These are phyloP conservation scores for Coix lacrymajobi DNA, from an alignment of 176 grass and related monocot species.

Conservation along the genomic window DNA sequence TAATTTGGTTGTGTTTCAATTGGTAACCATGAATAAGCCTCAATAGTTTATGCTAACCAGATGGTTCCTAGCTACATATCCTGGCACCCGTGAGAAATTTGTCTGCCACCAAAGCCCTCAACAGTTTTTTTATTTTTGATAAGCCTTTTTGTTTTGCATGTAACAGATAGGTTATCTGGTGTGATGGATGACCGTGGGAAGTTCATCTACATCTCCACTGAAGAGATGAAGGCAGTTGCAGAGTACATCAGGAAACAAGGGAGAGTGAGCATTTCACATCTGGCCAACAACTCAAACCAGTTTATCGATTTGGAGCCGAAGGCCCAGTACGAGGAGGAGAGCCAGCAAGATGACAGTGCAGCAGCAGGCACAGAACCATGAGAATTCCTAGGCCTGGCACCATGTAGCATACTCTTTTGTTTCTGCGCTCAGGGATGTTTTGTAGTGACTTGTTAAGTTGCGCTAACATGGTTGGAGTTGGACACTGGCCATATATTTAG, in stretches of 20 bases:
- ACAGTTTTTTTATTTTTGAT: background rate
- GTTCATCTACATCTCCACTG: constrained; percentile 82
- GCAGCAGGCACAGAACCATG: constrained; percentile 1
- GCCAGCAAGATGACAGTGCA: background rate
- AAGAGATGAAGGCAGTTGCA: constrained; percentile 93
- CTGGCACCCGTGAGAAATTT: background rate
- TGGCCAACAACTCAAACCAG: constrained; percentile 80
- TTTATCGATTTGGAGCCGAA: constrained; percentile 91
- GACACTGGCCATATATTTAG: background rate
- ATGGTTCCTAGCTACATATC: background rate
- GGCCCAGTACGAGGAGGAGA: constrained; percentile 32
- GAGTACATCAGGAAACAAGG: constrained; percentile 88
- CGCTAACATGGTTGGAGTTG: constrained; percentile 11
- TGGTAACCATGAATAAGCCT: background rate
- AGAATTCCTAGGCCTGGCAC: background rate
- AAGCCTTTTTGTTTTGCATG: background rate
- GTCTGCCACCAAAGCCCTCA: background rate
- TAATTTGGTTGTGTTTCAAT: background rate
- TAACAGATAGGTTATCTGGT: constrained; percentile 81
- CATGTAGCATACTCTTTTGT: background rate
- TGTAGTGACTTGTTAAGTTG: background rate
- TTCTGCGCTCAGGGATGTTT: background rate
- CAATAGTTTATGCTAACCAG: background rate
- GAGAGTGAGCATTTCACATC: constrained; percentile 83
- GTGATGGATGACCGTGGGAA: constrained; percentile 99